Percentiles rank a stretch among this genome's conserved stretches.
These are phyloP conservation scores for Talaromyces proteolyticus DNA, from an alignment of 495 filamentous ascomycete genomes.

Conservation along the genomic window DNA sequence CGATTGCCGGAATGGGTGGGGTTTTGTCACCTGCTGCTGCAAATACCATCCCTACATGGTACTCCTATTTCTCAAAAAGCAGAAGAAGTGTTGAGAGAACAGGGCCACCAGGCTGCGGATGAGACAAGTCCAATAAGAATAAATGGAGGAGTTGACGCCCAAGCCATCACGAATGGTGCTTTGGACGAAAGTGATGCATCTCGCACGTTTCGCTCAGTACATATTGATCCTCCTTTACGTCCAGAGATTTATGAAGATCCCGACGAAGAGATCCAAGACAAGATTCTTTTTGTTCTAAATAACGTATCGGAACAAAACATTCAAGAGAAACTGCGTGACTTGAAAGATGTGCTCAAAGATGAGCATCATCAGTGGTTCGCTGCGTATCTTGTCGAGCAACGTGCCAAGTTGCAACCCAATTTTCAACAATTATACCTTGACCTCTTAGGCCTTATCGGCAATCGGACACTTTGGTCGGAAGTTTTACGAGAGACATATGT, in stretches of 20 bases:
- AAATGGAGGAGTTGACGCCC: constrained; percentile 30
- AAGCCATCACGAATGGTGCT: constrained; percentile 56
- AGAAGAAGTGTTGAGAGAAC: constrained; percentile 68
- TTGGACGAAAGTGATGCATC: constrained; percentile 49
- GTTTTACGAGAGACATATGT: constrained; percentile 91
- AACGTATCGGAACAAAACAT: constrained; percentile 90
- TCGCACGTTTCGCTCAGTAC: constrained; percentile 65
- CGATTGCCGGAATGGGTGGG: constrained; percentile 88
- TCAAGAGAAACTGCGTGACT: constrained; percentile 69
- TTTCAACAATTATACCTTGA: constrained; percentile 90
- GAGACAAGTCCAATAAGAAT: constrained; percentile 23
- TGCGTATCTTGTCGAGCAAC: constrained; percentile 88
- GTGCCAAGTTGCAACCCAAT: constrained; percentile 93
- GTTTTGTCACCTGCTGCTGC: constrained; percentile 76
- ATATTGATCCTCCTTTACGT: constrained; percentile 60
- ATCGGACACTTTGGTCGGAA: constrained; percentile 74
- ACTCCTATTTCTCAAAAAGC: constrained; percentile 80
- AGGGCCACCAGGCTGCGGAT: constrained; percentile 36
- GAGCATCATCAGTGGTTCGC: constrained; percentile 95
- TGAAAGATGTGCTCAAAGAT: constrained; percentile 70
- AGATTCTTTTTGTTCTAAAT: constrained; percentile 92
- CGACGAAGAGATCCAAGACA: constrained; percentile 77
- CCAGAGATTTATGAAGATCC: constrained; percentile 68
- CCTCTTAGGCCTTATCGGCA: constrained; percentile 75
- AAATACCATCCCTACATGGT: constrained; percentile 72